Evolutionary conservation across 1,284 basidiomycete genomes (phyloP), one percentile per base, ranked within the genome.

Genomic region (Athelia sp.): DNA sequence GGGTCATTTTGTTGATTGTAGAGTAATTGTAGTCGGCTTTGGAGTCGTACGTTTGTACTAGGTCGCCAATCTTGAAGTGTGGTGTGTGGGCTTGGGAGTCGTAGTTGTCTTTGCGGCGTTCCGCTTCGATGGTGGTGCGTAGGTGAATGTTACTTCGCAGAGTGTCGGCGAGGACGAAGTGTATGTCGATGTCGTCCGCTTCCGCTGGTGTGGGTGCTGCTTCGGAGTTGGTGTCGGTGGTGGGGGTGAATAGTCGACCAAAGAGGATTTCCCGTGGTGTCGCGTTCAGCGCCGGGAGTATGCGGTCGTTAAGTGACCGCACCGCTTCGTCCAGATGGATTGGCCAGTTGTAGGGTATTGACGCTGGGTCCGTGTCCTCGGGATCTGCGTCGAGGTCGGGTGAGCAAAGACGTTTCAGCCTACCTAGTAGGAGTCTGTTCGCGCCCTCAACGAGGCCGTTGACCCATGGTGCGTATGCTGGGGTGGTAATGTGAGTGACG

Each of bases 401-500:
- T 17, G 49, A 35, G n/a, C 49, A 50, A 1, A 49, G 40, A 2
- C 50, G 18, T 11, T 42, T 21, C 2, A 54, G 40, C 13, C 45
- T 44, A 6, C 47, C 48, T 14, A 56, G 14, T 6, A 56, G 42
- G 45, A 22, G 18, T n/a, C 19, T 45, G 36, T 54, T 56, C 18
- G 45, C 11, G 36, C 48, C 44, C 47, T 56, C 55, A 17, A 50
- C 29, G 4, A 52, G 50, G 15, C 55, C 55, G 26, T 56, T 56
- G 26, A 45, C 47, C 46, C 51, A 56, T 0, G 55, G 53, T 19
- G 55, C 19, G 17, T 53, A 47, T 19, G 47, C 42, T 29, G 54
- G 48, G 31, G 53, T 49, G 8, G 48, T 50, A 14, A 47, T 43
- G 43, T 50, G 36, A 2, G 17, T 10, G 4, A 56, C 50, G 24